phyloP scores from a whole-genome alignment of 805 yeast species.

The Wickerhamiella spandovensis region DNA sequence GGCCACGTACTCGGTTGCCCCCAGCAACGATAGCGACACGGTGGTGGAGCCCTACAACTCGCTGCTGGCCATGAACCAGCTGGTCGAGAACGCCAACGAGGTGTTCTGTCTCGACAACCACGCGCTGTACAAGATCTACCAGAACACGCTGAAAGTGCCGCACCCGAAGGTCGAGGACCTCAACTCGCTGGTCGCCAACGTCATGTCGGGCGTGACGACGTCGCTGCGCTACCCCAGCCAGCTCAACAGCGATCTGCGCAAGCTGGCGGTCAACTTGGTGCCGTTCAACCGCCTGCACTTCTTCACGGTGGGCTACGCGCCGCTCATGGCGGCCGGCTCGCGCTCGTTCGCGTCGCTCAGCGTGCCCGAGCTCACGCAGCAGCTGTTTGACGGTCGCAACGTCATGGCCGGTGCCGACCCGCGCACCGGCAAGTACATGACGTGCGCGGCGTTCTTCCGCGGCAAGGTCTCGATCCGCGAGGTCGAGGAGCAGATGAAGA shows the following conservation, averaged over 20 bases:
- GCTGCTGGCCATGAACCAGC: constrained; percentile 77
- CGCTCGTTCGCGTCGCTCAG: constrained; percentile 72
- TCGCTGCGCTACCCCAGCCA: constrained; percentile 92
- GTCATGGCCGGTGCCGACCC: constrained; percentile 97
- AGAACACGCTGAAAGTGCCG: constrained; percentile 64
- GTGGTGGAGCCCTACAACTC: constrained; percentile 95
- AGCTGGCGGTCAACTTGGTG: constrained; percentile 84
- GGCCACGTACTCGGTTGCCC: constrained; percentile 89
- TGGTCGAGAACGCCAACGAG: constrained; percentile 82
- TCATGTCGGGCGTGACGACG: constrained; percentile 92
- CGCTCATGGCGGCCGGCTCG: constrained; percentile 68
- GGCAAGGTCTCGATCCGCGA: constrained; percentile 88
- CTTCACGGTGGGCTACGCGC: constrained; percentile 93
- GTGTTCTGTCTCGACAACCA: constrained; percentile 93
- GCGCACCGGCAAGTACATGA: constrained; percentile 75
- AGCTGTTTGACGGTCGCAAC: constrained; percentile 80
- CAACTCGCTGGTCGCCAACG: constrained; percentile 73
- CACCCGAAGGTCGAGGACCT: constrained; percentile 71
- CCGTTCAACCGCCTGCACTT: constrained; percentile 94
- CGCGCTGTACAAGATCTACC: constrained; percentile 82
- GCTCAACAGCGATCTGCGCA: constrained; percentile 82
- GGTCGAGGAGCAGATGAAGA: constrained; percentile 86
- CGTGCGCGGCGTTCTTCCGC: constrained; percentile 89
- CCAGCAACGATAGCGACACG: constrained; percentile 81
- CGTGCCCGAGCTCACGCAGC: constrained; percentile 87